Base-by-base conservation (phyloP, 306 rosid genomes). In the Sesbania bispinosa region DNA sequence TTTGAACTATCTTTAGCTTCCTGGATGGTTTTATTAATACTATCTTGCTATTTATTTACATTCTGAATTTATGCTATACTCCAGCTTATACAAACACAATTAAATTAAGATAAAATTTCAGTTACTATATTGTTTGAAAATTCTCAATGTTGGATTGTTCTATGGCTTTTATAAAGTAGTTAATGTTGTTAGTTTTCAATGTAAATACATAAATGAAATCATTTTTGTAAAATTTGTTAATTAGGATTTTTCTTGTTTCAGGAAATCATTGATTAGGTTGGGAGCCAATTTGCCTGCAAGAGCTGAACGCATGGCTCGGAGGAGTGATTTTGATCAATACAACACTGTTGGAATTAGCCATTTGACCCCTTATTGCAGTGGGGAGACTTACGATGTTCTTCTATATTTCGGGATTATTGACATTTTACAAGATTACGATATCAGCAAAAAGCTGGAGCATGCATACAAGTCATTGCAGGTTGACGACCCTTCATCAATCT, bases 271-370 rank as follows among this genome's bases (percentile, higher is more conserved):
- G 80, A 95, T 95, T 66, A 87, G 99, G 48, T 72, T 95, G 70
- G 99, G 99, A 43, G 97, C 99, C 26, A 95, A 95, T 66, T 89
- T 84, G 97, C 97, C 99, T 6, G 99, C 97, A 1, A 85, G 97
- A 81, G 99, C 96, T 1, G 99, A 92, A 79, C 87, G 88, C 54
- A 81, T 88, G 95, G 85, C 89, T 21, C 78, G 99, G 53, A 81
- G 85, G 79, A 92, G 97, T 16, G 96, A 89, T 77, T 91, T 89
- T 0, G 96, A 92, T 84, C 96, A 85, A 43, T 91, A 95, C 80
- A 80, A 80, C 3, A 73, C 84, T 0, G 86, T 82, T n/a, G 93
- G 93, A 46, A 73, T 78, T 15, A 90, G 87, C 73, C 92, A 82
- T 71, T 86, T 81, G 74, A 83, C 83, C 74, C 93, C 96, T 50